Evolutionary conservation across 108 stramenopile species (phyloP), one percentile per base, ranked within the genome.

Genomic region (Skeletonema grethae): DNA sequence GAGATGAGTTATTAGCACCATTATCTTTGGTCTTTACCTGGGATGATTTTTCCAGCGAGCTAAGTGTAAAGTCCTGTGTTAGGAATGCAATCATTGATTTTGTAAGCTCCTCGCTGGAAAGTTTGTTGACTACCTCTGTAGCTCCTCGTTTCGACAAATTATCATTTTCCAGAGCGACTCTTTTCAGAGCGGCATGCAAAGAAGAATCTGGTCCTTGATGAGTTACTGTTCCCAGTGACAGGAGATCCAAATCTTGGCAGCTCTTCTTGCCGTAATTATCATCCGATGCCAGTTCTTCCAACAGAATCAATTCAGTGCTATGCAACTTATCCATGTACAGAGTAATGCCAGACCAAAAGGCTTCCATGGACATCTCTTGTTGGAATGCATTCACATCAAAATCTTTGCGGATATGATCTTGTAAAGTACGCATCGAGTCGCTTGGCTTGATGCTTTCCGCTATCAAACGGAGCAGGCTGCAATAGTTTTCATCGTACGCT

Each of bases 291-390:
- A 72, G 25, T 56, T 92, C 91, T 58, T 92, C 91, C 7, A 92
- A 60, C 1, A 92, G 38, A 50, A 88, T 66, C 31, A 92, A 41
- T 61, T 92, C 91, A 46, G 86, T 70, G 22, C 84, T 76, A 57
- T 89, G 91, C 11, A 92, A 67, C 35, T 80, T 77, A 58, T 92
- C 88, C 65, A 92, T 86, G 73, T 89, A 92, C 0, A 87, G 11
- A 12, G 91, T 88, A 5, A 89, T 82, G 5, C 78, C 39, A 45
- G 75, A 25, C 91, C 91, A 92, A 56, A 88, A 76, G n/a, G 76
- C 72, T 24, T 79, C 69, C 46, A 75, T 59, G 16, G 83, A 65
- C 70, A 87, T 84, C 64, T 72, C 80, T 20, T 75, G 59, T 10
- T 72, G 48, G 11, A 90, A 72, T 15, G 41, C 69, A 56, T 57